Evolutionary conservation across 495 filamentous ascomycete genomes (phyloP).

Genomic region (Podospora tetraspora): DNA sequence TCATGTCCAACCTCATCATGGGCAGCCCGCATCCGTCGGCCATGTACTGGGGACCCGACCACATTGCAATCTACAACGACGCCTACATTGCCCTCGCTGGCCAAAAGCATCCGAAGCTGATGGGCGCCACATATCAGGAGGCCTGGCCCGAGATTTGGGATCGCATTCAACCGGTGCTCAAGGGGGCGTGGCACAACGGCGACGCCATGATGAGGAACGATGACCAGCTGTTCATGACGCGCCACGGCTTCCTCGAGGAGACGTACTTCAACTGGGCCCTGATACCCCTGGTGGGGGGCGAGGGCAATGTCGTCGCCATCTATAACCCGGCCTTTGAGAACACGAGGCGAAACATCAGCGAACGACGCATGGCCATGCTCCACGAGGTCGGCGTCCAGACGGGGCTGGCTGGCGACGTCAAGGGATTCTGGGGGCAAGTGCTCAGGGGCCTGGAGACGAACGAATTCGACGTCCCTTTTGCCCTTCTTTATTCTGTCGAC

Average conservation of each 20-base stretch:
- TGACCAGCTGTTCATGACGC: slow-evolving; percentile 58
- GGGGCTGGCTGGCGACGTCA: slow-evolving; percentile 59
- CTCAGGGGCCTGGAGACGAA: slow-evolving; percentile 55
- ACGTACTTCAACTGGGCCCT: slow-evolving; percentile 66
- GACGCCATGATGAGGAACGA: slow-evolving; percentile 72
- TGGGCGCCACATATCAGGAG: slow-evolving; percentile 59
- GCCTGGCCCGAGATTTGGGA: slow-evolving; percentile 67
- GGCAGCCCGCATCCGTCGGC: slow-evolving; percentile 65
- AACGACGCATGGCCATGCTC: slow-evolving; percentile 61
- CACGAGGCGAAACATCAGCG: slow-evolving; percentile 57
- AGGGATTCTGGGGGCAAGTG: slow-evolving; percentile 56
- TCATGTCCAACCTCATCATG: slow-evolving; percentile 65
- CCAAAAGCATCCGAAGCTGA: slow-evolving; percentile 61
- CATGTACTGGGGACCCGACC: slow-evolving; percentile 65
- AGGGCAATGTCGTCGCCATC: slow-evolving; percentile 58
- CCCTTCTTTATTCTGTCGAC: slow-evolving; percentile 56
- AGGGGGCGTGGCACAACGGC: slow-evolving; percentile 52
- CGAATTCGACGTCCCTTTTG: slow-evolving; percentile 58
- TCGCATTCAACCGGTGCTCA: slow-evolving; percentile 54
- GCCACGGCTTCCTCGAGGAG: slow-evolving; percentile 60
- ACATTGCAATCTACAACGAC: slow-evolving; percentile 67
- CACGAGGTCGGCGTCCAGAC: slow-evolving; percentile 66
- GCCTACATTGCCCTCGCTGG: slow-evolving; percentile 64
- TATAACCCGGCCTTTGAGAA: slow-evolving; percentile 68
- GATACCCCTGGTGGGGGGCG: slow-evolving; percentile 58